A percentile compares a stretch with the other conserved stretches of the same genome.
These are phyloP conservation scores for Lizonia empirigonia DNA, from an alignment of 2,329 filamentous ascomycete genomes.

Conservation along the genomic window DNA sequence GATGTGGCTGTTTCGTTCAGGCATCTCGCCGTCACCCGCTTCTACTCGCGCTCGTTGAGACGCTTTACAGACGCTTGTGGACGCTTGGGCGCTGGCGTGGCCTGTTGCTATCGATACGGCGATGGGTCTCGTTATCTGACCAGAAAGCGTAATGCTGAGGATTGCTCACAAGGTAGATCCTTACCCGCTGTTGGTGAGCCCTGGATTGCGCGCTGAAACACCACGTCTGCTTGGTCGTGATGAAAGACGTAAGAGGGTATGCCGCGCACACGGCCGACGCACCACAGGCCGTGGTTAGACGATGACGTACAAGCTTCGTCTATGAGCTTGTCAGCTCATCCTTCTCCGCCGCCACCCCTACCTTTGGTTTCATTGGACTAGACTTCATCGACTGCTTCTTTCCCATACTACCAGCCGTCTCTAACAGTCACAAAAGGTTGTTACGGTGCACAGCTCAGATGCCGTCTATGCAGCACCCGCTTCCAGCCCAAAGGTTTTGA, in stretches of 20 bases:
- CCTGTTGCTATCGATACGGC: slow-evolving; percentile 16
- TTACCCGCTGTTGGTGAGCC: not conserved
- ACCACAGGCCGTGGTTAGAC: not conserved
- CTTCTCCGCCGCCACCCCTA: slow-evolving; percentile 12
- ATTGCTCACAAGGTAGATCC: slow-evolving; percentile 4
- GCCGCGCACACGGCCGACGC: not conserved
- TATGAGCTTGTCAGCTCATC: slow-evolving; percentile 6
- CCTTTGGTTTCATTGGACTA: slow-evolving; percentile 5
- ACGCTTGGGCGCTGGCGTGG: slow-evolving; percentile 14
- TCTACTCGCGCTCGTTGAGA: slow-evolving; percentile 15
- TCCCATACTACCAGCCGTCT: slow-evolving; percentile 6
- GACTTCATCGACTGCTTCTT: slow-evolving; percentile 7
- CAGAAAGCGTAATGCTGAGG: slow-evolving; percentile 8
- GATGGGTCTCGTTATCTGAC: slow-evolving; percentile 1
- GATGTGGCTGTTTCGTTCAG: slow-evolving; percentile 10
- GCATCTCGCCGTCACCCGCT: slow-evolving; percentile 13
- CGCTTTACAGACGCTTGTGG: slow-evolving; percentile 15
- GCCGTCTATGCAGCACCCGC: not conserved
- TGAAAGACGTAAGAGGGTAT: slow-evolving; percentile 5
- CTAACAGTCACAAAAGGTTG: slow-evolving; percentile 8
- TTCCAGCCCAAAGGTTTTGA: not conserved
- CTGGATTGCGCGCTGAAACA: slow-evolving; percentile 14
- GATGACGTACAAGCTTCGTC: slow-evolving; percentile 13
- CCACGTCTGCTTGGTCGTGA: slow-evolving; percentile 1
- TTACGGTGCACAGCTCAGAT: not conserved